Evolutionary conservation across 441 rosid species (phyloP).

Genomic region (Populus hybrid): DNA sequence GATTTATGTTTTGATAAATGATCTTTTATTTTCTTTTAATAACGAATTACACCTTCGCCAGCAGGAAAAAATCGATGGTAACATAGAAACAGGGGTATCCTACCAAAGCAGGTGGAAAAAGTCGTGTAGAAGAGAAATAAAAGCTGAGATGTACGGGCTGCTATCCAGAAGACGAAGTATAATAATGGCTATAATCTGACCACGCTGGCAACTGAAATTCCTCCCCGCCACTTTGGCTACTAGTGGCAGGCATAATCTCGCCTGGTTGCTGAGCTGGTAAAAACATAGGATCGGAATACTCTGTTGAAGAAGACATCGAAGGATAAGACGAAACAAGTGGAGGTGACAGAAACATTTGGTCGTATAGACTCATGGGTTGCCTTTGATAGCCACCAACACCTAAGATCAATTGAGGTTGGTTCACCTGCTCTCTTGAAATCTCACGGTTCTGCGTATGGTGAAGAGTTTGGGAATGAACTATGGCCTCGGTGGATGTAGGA

Average conservation of each 20-base stretch:
- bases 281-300: constrained; percentile 14
- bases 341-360: constrained; percentile 38
- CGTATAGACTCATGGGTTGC: constrained; percentile 23
- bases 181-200: constrained; percentile 24
- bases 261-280: constrained; percentile 15
- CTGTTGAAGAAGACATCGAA: constrained; percentile 19
- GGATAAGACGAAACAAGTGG: constrained; percentile 21
- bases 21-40: not conserved
- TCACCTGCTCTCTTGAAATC: constrained; percentile 2
- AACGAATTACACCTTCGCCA: not conserved
- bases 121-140: not conserved
- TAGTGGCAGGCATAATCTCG: constrained; percentile 25
- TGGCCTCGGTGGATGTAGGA: constrained; percentile 30
- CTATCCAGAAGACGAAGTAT: constrained; percentile 23
- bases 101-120: not conserved
- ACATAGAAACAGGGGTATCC: not conserved
- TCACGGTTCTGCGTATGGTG: constrained; percentile 16
- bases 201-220: constrained; percentile 26
- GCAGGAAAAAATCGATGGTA: not conserved
- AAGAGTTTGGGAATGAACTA: constrained; percentile 21
- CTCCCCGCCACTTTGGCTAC: constrained; percentile 18
- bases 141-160: not conserved
- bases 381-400: constrained; percentile 31
- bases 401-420: constrained; percentile 18
- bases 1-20: too few relatives aligned